Conservation (phyloP, 208 protist genomes). For the Trypanosoma melophagium region DNA sequence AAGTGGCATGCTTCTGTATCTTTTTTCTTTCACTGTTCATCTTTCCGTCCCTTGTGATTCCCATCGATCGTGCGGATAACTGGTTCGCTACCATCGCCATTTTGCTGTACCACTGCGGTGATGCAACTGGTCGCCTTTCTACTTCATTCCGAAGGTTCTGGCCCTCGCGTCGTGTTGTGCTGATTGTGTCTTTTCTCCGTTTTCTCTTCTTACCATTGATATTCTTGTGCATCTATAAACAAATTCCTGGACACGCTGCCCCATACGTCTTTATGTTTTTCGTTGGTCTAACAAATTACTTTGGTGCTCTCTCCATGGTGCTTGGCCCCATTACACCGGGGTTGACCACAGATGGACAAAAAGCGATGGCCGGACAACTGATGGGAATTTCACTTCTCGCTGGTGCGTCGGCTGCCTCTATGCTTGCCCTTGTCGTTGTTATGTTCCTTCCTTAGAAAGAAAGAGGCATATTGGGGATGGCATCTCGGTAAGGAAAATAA, state of each 20-base stretch:
- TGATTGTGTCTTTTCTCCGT: conserved; percentile 42
- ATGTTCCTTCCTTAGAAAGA: conserved; percentile 61
- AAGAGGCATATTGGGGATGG: too few species aligned
- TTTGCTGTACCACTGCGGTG: conserved; percentile 80
- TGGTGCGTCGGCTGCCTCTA: conserved; percentile 51
- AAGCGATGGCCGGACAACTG: conserved; percentile 76
- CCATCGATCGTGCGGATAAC: conserved; percentile 54
- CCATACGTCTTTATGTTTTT: conserved; percentile 60
- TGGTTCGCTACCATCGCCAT: conserved; percentile 86
- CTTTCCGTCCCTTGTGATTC: conserved; percentile 71
- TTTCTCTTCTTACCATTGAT: conserved; percentile 69
- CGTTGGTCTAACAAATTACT: conserved; percentile 78
- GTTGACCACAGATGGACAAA: conserved; percentile 65
- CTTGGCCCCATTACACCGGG: conserved; percentile 53
- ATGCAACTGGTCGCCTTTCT: conserved; percentile 61
- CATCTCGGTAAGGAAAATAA: too few species aligned
- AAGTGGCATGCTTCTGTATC: conserved; percentile 62
- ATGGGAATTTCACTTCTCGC: conserved; percentile 76
- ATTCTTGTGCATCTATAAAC: conserved; percentile 76
- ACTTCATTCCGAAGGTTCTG: conserved; percentile 54
- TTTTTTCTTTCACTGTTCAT: conserved; percentile 82
- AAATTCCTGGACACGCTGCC: conserved; percentile 67
- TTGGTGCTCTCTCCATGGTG: conserved; percentile 76
- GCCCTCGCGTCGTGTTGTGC: conserved; percentile 44
- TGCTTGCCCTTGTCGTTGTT: conserved; percentile 65